Base-by-base conservation (phyloP, 495 filamentous ascomycete species). In the Penicillium soppii region DNA sequence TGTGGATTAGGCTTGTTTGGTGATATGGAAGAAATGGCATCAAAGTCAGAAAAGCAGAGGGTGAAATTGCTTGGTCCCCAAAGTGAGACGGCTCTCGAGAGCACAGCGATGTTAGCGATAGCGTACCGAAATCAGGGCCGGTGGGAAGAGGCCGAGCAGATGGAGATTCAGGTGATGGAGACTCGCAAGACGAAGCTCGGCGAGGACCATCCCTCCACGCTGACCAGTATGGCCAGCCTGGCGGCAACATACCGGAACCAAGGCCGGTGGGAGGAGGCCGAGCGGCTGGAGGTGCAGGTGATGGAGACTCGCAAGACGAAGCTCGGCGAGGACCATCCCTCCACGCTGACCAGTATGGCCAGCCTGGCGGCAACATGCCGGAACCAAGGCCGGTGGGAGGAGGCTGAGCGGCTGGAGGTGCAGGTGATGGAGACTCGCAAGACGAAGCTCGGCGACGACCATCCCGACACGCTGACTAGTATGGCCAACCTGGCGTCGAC, bases 101-200 rank as follows among this genome's bases (percentile, higher is more conserved):
- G 54, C 35, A 57, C 47, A 9, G 7, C 12, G 23, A 59, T 61
- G 25, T 52, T 69, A 30, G 67, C 53, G 27, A 13, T 13, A 38
- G 55, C 47, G 13, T 64, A 63, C 27, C 2, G 26, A 33, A 35
- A 29, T 13, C 58, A 64, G 41, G 63, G 63, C 17, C 58, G 61
- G 7, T 70, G 48, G 52, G 27, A 54, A 9, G 56, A 66, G 43
- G 56, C 38, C 0, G 38, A 64, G 5, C 58, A 64, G 56, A 21
- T 48, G 13, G 6, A 29, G 5, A 1, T 29, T 6, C 46, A 48
- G 35, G 46, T 48, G 2, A 48, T 48, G 23, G 35, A 48, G 35
- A 32, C 23, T 22, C 9, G 32, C 7, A 48, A 39, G 43, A 13
- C 1, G n/a, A 41, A 25, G 4, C 38, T 41, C 21, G 38, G 38